Percentiles rank a stretch among this genome's conserved stretches.
These are phyloP conservation scores for Fraxinus baroniana DNA, from an alignment of 305 asterid species.

Conservation along the genomic window DNA sequence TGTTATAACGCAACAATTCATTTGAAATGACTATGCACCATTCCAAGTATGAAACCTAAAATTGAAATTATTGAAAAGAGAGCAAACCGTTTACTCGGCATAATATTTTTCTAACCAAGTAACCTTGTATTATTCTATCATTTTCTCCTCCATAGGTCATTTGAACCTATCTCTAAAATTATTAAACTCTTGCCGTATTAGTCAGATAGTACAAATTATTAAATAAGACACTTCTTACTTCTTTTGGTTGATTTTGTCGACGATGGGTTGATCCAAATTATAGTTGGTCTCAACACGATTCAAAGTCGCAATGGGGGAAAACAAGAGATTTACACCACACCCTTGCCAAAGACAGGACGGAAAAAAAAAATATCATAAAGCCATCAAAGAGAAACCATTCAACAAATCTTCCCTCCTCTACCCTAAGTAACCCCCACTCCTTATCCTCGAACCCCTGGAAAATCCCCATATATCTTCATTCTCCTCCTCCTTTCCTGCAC, in stretches of 20 bases:
- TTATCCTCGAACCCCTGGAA: conserved; percentile 9
- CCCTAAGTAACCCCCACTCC: background rate
- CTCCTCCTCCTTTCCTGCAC: background rate
- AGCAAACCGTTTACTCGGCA: background rate
- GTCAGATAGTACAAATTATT: background rate
- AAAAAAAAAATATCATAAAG: background rate
- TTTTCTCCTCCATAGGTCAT: background rate
- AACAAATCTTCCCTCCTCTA: background rate
- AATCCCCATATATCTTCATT: background rate
- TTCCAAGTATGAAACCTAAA: background rate
- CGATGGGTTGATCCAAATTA: background rate
- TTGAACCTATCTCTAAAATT: background rate
- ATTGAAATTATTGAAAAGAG: background rate
- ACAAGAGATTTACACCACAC: background rate
- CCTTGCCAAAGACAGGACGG: background rate
- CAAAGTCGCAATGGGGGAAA: background rate
- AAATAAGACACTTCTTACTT: background rate
- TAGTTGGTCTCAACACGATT: background rate
- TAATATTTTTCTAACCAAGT: background rate
- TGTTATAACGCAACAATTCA: background rate
- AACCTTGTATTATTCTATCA: background rate
- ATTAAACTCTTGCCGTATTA: background rate
- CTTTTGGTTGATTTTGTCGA: background rate
- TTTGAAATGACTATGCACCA: background rate
- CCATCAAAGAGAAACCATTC: background rate